A percentile compares a stretch with the other conserved stretches of the same genome.
These are phyloP conservation scores for Mortierella sp. DNA, from an alignment of 371 early-diverging fungal species.

Conservation along the genomic window DNA sequence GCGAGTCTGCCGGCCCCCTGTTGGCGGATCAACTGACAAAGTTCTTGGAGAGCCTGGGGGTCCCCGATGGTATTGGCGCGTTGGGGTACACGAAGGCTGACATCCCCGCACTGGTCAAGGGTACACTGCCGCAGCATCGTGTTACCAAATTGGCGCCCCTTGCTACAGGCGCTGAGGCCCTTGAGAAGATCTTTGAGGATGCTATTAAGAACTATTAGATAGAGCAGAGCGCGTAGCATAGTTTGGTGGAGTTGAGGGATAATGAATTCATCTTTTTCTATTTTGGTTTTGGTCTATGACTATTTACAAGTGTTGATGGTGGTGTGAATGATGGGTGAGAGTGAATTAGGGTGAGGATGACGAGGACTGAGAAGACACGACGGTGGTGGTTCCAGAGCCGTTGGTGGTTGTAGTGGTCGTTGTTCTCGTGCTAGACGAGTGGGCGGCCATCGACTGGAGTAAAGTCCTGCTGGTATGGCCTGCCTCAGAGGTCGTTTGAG, in stretches of 20 bases:
- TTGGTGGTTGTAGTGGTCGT: conserved; percentile 16
- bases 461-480: conserved; percentile 10
- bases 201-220: conserved; percentile 76
- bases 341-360: neutral
- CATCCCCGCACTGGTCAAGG: conserved; percentile 83
- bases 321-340: too few relatives aligned
- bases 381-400: conserved; percentile 4
- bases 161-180: conserved; percentile 77
- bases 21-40: conserved; percentile 83
- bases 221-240: neutral
- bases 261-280: neutral
- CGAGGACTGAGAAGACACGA: neutral
- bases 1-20: conserved; percentile 82
- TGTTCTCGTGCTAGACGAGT: conserved; percentile 9
- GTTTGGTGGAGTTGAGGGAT: neutral
- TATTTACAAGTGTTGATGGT: neutral
- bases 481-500: neutral
- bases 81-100: conserved; percentile 82
- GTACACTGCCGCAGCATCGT: conserved; percentile 92
- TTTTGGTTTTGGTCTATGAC: neutral
- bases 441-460: neutral
- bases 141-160: conserved; percentile 92
- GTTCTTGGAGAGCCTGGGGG: conserved; percentile 81
- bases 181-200: conserved; percentile 78
- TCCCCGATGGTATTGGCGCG: conserved; percentile 88